Percentiles rank a stretch among this genome's conserved stretches.
Conservation (phyloP, 345 rosid species). For the Draba incana region DNA sequence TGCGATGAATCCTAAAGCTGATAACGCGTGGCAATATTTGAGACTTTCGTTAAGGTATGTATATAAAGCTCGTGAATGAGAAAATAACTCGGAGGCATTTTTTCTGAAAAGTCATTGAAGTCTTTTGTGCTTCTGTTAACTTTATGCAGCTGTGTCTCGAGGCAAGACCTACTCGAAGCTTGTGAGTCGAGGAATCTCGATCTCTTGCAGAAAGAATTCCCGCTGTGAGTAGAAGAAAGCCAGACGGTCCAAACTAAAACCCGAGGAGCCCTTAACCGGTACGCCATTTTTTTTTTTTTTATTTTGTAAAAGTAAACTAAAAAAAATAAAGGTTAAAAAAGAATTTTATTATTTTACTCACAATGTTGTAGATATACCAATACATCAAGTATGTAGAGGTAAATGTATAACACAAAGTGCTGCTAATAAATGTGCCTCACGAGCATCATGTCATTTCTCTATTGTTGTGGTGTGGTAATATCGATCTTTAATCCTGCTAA, state of each 20-base stretch:
- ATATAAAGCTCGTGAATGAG: constrained; percentile 2
- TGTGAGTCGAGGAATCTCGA: constrained; percentile 96
- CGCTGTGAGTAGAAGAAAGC: constrained; percentile 51
- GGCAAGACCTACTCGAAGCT: constrained; percentile 84
- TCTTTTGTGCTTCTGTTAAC: not conserved
- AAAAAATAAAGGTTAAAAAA: not conserved
- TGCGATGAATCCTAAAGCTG: constrained; percentile 98
- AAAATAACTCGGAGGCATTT: not conserved
- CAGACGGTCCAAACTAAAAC: not conserved
- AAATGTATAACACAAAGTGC: constrained; percentile 17
- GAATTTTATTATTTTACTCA: not conserved
- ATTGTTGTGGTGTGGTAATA: not conserved
- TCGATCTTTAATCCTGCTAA: not conserved
- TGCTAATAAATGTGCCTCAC: constrained; percentile 4
- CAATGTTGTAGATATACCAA: constrained; percentile 23
- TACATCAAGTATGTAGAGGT: constrained; percentile 19
- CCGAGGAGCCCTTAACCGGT: constrained; percentile 12
- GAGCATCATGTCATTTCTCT: not conserved
- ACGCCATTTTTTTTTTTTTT: not conserved
- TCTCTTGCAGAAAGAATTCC: constrained; percentile 84
- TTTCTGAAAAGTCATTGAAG: not conserved
- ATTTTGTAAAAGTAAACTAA: constrained; percentile 22
- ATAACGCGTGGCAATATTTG: constrained; percentile 98
- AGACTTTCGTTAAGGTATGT: constrained; percentile 89
- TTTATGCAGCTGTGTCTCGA: constrained; percentile 71